Base-by-base conservation (phyloP, 1,284 basidiomycete genomes). In the Cystobasidium sp. region DNA sequence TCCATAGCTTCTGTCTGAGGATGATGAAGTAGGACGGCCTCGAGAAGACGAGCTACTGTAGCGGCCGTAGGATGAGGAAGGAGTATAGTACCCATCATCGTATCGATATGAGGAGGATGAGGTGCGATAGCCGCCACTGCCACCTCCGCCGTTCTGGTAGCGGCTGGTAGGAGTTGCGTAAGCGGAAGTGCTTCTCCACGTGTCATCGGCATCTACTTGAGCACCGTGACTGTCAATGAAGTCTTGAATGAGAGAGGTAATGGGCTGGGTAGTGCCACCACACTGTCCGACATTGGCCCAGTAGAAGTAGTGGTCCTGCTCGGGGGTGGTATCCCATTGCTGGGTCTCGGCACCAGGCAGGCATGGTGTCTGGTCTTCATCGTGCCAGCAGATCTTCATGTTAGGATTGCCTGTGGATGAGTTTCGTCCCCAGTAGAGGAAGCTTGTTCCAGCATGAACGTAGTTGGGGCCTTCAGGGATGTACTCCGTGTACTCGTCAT, bases 351-450 rank as follows among this genome's bases (percentile, higher is more conserved):
- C 49, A 46, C 52, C 61, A 41, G 65, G 67, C 74, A 70, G 6
- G 58, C 68, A 64, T 14, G 47, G 53, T 7, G 66, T 43, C 46
- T 75, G 43, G 12, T 65, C 68, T 22, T 62, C 74, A 43, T 75
- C 74, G 52, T 53, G 65, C 74, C 75, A 76, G 71, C 75, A 76
- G 64, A 76, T 72, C 43, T 61, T 31, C 71, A 52, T 61, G 56
- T 76, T 76, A 6, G 71, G 69, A 31, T 56, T 51, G 61, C 55
- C 59, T 41, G 51, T 62, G 31, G 75, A 68, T 2, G 68, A 51
- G 66, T 76, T 74, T 8, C 44, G 62, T 20, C 75, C 75, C 52
- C 55, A 75, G 56, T 72, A 71, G 59, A 64, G 71, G 70, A 68
- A 74, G 39, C 51, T 59, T 31, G 75, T 76, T 44, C 71, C 70